Conservation (phyloP, 805 yeast species). For the Cephaloascus fragrans region DNA sequence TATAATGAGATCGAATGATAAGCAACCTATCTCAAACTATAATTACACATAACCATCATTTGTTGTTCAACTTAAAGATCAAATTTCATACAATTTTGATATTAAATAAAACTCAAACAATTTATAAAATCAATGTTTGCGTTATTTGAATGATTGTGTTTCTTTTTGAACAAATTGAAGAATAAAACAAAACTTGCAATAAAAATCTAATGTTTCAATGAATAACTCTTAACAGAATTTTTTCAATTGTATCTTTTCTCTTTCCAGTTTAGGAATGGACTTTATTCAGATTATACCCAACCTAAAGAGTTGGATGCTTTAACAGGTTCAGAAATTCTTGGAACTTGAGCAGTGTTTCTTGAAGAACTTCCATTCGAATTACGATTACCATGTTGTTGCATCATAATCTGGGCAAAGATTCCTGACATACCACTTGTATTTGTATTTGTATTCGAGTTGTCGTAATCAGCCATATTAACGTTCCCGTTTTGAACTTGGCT, state of each 20-base stretch:
- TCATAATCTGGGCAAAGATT: not conserved
- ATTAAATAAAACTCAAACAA: not conserved
- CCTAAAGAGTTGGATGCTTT: conserved; percentile 66
- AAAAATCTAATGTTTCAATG: too few species aligned
- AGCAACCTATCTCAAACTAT: too few species aligned
- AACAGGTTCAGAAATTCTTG: conserved; percentile 57
- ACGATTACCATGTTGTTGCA: not conserved
- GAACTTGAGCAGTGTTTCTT: conserved; percentile 17
- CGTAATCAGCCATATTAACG: not conserved
- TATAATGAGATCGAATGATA: too few species aligned
- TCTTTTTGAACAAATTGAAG: not conserved
- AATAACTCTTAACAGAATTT: too few species aligned
- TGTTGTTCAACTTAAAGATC: not conserved
- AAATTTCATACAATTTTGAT: not conserved
- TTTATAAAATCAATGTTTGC: not conserved
- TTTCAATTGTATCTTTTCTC: too few species aligned
- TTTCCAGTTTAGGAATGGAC: too few species aligned
- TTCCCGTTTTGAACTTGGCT: too few species aligned
- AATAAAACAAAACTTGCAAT: too few species aligned
- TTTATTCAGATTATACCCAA: conserved; percentile 47
- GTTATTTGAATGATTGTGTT: not conserved
- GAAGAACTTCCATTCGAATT: conserved; percentile 1
- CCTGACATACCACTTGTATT: not conserved
- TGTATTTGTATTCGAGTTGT: not conserved
- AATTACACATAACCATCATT: too few species aligned